A percentile compares a stretch with the other conserved stretches of the same genome.
Conservation (phyloP, 371 early-diverging fungal species). For the Circinella umbellata region DNA sequence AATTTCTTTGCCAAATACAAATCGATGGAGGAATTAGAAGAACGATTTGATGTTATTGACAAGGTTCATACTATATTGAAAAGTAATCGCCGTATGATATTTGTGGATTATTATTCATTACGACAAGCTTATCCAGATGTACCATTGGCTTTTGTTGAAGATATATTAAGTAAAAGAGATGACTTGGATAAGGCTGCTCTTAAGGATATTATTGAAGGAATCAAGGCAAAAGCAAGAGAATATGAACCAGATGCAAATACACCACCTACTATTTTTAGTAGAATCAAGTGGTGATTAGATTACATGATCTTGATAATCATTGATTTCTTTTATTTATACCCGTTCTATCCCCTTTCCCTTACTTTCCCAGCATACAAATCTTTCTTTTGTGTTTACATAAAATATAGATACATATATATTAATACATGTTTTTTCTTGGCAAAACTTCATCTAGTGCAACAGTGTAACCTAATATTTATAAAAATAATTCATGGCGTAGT, state of each 20-base stretch:
- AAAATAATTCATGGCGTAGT: too few relatives aligned
- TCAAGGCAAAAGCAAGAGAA: constrained; percentile 72
- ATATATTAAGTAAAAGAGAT: constrained; percentile 74
- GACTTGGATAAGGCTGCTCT: constrained; percentile 76
- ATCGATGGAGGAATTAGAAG: constrained; percentile 63
- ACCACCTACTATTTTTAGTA: constrained; percentile 56
- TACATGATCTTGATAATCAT: too few relatives aligned
- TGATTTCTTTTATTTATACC: too few relatives aligned
- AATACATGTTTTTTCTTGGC: too few relatives aligned
- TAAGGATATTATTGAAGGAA: constrained; percentile 81
- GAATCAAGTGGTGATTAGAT: constrained; percentile 44
- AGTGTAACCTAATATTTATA: too few relatives aligned
- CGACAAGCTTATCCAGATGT: constrained; percentile 84
- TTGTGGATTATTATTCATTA: constrained; percentile 77
- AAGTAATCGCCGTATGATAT: constrained; percentile 68
- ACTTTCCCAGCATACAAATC: neutral
- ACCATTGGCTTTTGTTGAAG: constrained; percentile 79
- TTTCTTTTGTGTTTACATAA: too few relatives aligned
- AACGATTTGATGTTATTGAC: constrained; percentile 77
- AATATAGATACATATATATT: too few relatives aligned
- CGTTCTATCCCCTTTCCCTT: neutral
- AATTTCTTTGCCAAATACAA: constrained; percentile 75
- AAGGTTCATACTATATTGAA: constrained; percentile 73
- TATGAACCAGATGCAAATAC: constrained; percentile 57
- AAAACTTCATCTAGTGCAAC: too few relatives aligned